Evolutionary conservation across 164 flowering plant genomes (phyloP).

Genomic region (Aristolochia californica): DNA sequence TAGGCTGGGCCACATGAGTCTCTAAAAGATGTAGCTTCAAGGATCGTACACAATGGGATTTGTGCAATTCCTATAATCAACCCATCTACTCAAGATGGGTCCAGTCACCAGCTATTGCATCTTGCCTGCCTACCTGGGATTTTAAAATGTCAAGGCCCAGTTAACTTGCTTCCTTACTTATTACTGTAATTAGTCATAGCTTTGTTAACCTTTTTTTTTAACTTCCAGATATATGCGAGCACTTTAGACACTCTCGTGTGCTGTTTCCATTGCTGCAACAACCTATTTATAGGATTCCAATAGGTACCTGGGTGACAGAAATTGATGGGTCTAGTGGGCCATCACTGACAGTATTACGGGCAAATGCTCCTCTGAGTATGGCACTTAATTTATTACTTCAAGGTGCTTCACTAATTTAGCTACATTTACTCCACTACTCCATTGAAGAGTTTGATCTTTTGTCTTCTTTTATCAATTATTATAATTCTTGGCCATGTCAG

Average conservation of each 20-base stretch:
- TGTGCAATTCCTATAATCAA: constrained; percentile 67
- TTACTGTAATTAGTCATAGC: too few relatives aligned
- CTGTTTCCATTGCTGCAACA: constrained; percentile 24
- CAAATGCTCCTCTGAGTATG: constrained; percentile 19
- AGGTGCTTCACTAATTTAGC: constrained; percentile 10
- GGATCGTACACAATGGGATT: constrained; percentile 57
- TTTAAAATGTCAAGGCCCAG: constrained; percentile 28
- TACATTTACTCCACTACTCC: not conserved
- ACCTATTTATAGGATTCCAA: constrained; percentile 24
- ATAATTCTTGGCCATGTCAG: too few relatives aligned
- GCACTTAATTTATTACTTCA: constrained; percentile 21
- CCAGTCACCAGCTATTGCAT: constrained; percentile 67
- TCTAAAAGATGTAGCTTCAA: constrained; percentile 60
- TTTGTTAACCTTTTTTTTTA: not conserved
- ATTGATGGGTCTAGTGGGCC: constrained; percentile 10
- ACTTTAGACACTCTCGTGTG: constrained; percentile 19
- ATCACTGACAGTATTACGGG: constrained; percentile 12
- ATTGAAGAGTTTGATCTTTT: too few relatives aligned
- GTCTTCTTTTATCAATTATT: too few relatives aligned
- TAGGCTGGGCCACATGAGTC: constrained; percentile 79
- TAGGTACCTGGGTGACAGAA: constrained; percentile 27
- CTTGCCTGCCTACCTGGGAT: constrained; percentile 83
- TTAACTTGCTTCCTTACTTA: too few relatives aligned
- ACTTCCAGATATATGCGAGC: constrained; percentile 29
- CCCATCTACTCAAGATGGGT: constrained; percentile 31